Conservation (phyloP, 192 early-diverging fungal genomes). For the Neocallimastix lanati region DNA sequence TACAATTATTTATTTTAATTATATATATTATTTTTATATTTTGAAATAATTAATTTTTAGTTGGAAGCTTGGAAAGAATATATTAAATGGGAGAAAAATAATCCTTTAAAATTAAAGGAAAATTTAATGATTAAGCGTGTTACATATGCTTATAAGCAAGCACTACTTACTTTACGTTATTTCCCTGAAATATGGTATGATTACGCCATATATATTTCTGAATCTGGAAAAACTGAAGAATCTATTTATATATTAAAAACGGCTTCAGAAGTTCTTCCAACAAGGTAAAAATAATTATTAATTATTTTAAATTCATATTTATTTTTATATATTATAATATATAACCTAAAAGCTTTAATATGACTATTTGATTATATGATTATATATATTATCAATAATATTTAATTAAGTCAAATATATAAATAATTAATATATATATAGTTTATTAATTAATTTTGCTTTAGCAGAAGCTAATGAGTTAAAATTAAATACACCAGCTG, state of each 20-base stretch:
- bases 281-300: slow-evolving; percentile 23
- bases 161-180: slow-evolving; percentile 60
- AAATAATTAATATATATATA: no score
- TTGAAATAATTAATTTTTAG: slow-evolving; percentile 1
- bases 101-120: slow-evolving; percentile 51
- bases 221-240: slow-evolving; percentile 36
- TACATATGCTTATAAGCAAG: slow-evolving; percentile 68
- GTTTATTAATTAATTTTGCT: slow-evolving; percentile 23
- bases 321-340: no score
- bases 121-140: slow-evolving; percentile 42
- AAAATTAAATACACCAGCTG: slow-evolving; percentile 8
- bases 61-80: slow-evolving; percentile 67
- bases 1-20: neutral
- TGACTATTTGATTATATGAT: no score
- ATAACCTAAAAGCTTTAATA: no score
- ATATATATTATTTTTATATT: neutral
- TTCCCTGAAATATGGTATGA: slow-evolving; percentile 86
- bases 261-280: slow-evolving; percentile 51
- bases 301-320: no score
- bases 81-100: slow-evolving; percentile 76
- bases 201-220: slow-evolving; percentile 31
- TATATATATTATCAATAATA: slow-evolving; percentile 1
- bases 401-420: no score
- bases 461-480: slow-evolving; percentile 25
- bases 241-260: slow-evolving; percentile 40